A percentile compares a stretch with the other conserved stretches of the same genome.
These are phyloP conservation scores for Oenanthe javanica DNA, from an alignment of 140 eudicot genomes.

Conservation along the genomic window DNA sequence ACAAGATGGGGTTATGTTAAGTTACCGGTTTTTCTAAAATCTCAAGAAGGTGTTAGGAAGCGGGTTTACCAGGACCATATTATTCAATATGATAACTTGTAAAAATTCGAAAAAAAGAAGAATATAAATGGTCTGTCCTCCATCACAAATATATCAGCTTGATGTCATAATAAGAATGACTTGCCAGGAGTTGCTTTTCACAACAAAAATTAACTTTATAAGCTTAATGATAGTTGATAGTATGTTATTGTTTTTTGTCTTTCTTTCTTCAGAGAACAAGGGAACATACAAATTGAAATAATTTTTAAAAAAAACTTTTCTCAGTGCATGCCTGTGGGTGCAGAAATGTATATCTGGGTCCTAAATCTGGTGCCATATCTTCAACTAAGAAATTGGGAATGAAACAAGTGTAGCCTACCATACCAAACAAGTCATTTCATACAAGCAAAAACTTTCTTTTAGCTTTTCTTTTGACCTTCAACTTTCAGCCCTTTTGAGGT, in stretches of 20 bases:
- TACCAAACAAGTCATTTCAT: conserved; percentile 20
- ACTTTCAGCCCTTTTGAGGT: conserved; percentile 82
- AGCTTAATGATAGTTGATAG: not conserved
- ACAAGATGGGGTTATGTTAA: too few species aligned
- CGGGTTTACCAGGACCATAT: too few species aligned
- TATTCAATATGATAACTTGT: too few species aligned
- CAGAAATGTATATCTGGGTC: conserved; percentile 2
- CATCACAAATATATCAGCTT: not conserved
- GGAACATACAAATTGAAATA: not conserved
- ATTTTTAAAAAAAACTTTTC: not conserved
- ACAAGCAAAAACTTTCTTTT: conserved; percentile 11
- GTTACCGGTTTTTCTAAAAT: too few species aligned
- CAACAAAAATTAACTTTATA: not conserved
- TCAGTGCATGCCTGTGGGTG: not conserved
- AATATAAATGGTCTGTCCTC: too few species aligned
- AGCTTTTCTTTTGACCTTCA: conserved; percentile 46
- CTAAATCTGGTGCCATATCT: not conserved
- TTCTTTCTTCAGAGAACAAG: not conserved
- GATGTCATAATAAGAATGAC: not conserved
- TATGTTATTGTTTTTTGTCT: not conserved
- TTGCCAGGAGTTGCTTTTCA: not conserved
- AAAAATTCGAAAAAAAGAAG: too few species aligned
- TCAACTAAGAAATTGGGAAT: not conserved
- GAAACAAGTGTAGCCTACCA: conserved; percentile 13
- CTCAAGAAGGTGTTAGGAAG: too few species aligned